These are phyloP conservation scores for Teratosphaeriaceae sp. DNA, from an alignment of 2,329 filamentous ascomycete species.

Conservation along the genomic window DNA sequence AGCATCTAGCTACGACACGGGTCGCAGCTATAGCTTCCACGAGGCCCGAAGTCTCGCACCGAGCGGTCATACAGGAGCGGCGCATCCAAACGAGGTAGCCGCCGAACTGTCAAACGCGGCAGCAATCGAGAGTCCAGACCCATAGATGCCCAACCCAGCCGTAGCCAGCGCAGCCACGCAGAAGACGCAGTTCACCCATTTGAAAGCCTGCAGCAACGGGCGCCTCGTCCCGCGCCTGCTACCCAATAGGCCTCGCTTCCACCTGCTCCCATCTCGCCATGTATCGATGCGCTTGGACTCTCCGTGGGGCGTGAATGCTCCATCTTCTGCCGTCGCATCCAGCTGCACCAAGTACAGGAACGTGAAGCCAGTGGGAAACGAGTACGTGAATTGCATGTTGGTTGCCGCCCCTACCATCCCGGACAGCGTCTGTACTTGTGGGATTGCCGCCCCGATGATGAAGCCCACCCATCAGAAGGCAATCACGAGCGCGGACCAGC, in stretches of 20 bases:
- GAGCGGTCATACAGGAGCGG: slow-evolving; percentile 6
- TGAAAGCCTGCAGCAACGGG: slow-evolving; percentile 2
- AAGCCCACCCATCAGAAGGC: slow-evolving; percentile 8
- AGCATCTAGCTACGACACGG: too few species aligned
- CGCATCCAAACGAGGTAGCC: slow-evolving; percentile 7
- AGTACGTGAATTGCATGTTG: slow-evolving; percentile 10
- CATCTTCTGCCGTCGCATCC: slow-evolving; percentile 8
- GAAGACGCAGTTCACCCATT: slow-evolving; percentile 4
- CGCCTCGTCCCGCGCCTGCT: not conserved
- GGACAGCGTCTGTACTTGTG: slow-evolving; percentile 7
- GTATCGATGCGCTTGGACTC: slow-evolving; percentile 1
- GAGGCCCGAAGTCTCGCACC: too few species aligned
- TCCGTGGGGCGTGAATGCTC: not conserved
- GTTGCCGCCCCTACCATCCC: slow-evolving; percentile 9
- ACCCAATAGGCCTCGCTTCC: slow-evolving; percentile 7
- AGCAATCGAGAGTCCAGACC: slow-evolving; percentile 6
- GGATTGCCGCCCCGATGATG: slow-evolving; percentile 5
- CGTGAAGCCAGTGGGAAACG: slow-evolving; percentile 9
- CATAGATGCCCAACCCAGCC: slow-evolving; percentile 5
- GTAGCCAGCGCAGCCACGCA: slow-evolving; percentile 6
- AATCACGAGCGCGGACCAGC: slow-evolving; percentile 5
- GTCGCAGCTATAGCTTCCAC: too few species aligned
- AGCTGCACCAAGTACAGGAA: slow-evolving; percentile 10
- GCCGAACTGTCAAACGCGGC: slow-evolving; percentile 5
- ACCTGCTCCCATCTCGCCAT: slow-evolving; percentile 4